Conservation (phyloP, 495 filamentous ascomycete species). For the Cryomyces antarcticus region DNA sequence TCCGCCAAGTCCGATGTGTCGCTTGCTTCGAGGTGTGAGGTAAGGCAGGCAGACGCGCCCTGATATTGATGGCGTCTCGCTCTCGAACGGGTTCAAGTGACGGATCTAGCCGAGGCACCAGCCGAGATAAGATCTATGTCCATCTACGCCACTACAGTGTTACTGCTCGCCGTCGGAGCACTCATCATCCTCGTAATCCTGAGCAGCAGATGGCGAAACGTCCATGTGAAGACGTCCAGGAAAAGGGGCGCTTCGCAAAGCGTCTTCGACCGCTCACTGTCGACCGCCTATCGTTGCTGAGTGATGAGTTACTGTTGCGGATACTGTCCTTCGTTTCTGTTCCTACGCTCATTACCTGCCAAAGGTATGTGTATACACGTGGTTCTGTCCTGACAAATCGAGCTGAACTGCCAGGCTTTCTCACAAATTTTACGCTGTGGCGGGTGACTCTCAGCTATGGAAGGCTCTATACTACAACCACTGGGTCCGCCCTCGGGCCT, state of each 20-base stretch:
- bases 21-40: too few relatives aligned
- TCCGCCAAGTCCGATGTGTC: too few relatives aligned
- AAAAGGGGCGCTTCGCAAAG: conserved; percentile 8
- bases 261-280: conserved; percentile 1
- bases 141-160: too few relatives aligned
- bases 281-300: conserved; percentile 42
- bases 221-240: conserved; percentile 2
- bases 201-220: conserved; percentile 10
- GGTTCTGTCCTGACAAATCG: too few relatives aligned
- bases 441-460: conserved; percentile 78
- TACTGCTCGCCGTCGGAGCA: too few relatives aligned
- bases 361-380: conserved; percentile 27
- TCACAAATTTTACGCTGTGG: conserved; percentile 51
- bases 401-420: conserved; percentile 34
- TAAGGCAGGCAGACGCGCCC: too few relatives aligned
- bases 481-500: conserved; percentile 71
- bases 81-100: too few relatives aligned
- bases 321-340: conserved; percentile 62
- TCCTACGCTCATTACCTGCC: conserved; percentile 43
- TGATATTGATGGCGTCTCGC: too few relatives aligned
- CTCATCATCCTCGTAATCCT: not conserved
- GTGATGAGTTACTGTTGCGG: conserved; percentile 72
- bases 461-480: conserved; percentile 71
- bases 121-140: too few relatives aligned
- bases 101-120: too few relatives aligned